Base-by-base conservation (phyloP, 1,284 basidiomycete species). In the Leucoagaricus sp. region DNA sequence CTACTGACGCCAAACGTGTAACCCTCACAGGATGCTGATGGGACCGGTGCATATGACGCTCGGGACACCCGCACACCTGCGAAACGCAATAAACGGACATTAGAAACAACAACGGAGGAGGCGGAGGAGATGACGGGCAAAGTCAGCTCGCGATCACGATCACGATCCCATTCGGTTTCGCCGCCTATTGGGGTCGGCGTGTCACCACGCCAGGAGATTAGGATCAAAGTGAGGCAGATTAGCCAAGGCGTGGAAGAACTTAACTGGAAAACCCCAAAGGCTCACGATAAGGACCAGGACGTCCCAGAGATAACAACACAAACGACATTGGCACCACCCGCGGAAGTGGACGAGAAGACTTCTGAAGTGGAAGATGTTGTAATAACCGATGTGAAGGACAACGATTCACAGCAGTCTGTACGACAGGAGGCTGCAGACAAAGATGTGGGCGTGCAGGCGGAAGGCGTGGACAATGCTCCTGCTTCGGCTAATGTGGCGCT, bases 231-330 rank as follows among this genome's bases (percentile, higher is more conserved):
- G 57, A 81, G 85, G 47, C 86, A 89, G 71, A 89, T 90, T 65
- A 89, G 86, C 61, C 85, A 84, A 63, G 85, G 86, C 33, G 87
- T 90, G 23, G 87, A 89, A 67, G 87, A 90, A 67, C 78, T 89
- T 62, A 83, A 74, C 64, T 89, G 87, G 86, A 79, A 78, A 69
- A 84, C 80, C 59, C 72, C 71, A 64, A 74, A 74, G 57, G 69
- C 69, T 57, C 53, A 58, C 29, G 64, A 63, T 23, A 61, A 66
- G 28, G 63, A 70, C 51, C 69, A 67, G 55, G 28, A 49, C 23
- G 63, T 68, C 41, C 40, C 57, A 8, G 65, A 64, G 42, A 51
- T 46, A 41, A 25, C 19, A 15, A 33, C 6, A 12, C 36, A 36
- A 56, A 58, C n/a, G 64, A 63, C 42, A 28, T 40, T 45, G 36